phyloP scores from a whole-genome alignment of 176 grass and related monocot species.

The Oryza officinalis region DNA sequence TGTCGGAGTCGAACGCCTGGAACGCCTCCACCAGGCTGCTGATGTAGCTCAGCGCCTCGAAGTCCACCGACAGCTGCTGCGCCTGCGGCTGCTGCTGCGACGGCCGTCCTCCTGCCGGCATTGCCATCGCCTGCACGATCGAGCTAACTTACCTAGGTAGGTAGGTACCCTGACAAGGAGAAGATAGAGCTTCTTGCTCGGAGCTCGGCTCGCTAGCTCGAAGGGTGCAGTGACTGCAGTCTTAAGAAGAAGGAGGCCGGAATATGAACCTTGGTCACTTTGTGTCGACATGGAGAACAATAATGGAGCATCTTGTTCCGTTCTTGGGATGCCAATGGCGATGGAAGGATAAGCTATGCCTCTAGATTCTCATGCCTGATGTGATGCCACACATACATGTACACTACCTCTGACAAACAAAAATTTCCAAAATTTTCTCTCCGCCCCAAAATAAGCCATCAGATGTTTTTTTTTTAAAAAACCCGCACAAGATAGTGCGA shows the following conservation, averaged over 20 bases:
- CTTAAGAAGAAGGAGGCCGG: constrained; percentile 10
- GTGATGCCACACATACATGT: neutral
- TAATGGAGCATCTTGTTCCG: constrained; percentile 56
- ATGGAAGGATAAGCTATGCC: neutral
- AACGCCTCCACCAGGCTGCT: constrained; percentile 81
- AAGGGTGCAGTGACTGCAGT: no score
- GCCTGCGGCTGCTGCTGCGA: neutral
- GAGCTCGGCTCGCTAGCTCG: neutral
- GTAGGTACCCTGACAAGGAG: neutral
- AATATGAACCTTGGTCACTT: constrained; percentile 53
- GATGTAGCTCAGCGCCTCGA: constrained; percentile 85
- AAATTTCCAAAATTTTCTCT: no score
- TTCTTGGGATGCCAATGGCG: neutral
- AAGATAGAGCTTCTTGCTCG: neutral
- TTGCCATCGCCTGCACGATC: neutral
- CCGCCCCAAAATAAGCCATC: no score
- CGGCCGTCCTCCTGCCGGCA: constrained; percentile 19
- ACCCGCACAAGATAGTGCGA: no score
- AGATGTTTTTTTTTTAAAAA: no score
- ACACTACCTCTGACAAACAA: neutral
- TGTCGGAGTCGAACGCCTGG: constrained; percentile 82
- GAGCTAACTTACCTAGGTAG: neutral
- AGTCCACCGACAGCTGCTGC: constrained; percentile 45
- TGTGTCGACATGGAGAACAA: constrained; percentile 73
- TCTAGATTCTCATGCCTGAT: constrained; percentile 21